A percentile compares a stretch with the other conserved stretches of the same genome.
Conservation (phyloP, 768 basidiomycete genomes). For the Suillus subluteus region DNA sequence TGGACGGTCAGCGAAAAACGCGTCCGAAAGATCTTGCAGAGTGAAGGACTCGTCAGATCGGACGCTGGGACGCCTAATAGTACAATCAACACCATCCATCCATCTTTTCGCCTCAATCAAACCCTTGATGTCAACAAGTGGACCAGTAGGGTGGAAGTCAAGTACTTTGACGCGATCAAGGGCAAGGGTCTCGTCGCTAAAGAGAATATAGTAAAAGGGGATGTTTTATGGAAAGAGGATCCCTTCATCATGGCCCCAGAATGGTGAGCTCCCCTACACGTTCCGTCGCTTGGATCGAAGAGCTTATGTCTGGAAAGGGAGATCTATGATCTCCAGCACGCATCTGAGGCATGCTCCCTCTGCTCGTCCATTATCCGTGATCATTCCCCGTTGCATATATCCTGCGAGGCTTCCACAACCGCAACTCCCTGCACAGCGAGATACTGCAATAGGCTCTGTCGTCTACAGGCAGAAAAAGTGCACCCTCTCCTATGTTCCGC, state of each 20-base stretch:
- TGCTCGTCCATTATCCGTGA: slow-evolving; percentile 69
- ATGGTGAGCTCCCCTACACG: slow-evolving; percentile 54
- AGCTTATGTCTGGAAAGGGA: slow-evolving; percentile 51
- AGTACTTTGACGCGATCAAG: slow-evolving; percentile 67
- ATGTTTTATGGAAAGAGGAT: slow-evolving; percentile 85
- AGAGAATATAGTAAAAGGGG: slow-evolving; percentile 67
- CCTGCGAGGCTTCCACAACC: slow-evolving; percentile 54
- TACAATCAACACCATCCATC: slow-evolving; percentile 41
- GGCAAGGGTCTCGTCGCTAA: slow-evolving; percentile 85
- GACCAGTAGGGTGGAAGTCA: slow-evolving; percentile 66
- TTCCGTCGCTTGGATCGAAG: background rate
- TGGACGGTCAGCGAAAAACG: slow-evolving; percentile 90
- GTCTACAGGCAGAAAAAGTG: slow-evolving; percentile 59
- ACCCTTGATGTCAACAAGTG: slow-evolving; percentile 64
- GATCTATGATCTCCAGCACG: slow-evolving; percentile 69
- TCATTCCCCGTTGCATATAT: slow-evolving; percentile 47
- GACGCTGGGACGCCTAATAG: slow-evolving; percentile 12
- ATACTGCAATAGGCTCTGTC: slow-evolving; percentile 84
- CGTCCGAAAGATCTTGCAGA: slow-evolving; percentile 69
- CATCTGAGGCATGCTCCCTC: slow-evolving; percentile 65
- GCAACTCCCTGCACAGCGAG: slow-evolving; percentile 55
- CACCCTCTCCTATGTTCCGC: slow-evolving; percentile 77
- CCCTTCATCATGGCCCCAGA: slow-evolving; percentile 83
- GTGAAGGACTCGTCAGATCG: slow-evolving; percentile 50
- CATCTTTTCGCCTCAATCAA: slow-evolving; percentile 65